phyloP scores from a whole-genome alignment of 805 yeast genomes.

The Kodamaea hsintzibuensis region DNA sequence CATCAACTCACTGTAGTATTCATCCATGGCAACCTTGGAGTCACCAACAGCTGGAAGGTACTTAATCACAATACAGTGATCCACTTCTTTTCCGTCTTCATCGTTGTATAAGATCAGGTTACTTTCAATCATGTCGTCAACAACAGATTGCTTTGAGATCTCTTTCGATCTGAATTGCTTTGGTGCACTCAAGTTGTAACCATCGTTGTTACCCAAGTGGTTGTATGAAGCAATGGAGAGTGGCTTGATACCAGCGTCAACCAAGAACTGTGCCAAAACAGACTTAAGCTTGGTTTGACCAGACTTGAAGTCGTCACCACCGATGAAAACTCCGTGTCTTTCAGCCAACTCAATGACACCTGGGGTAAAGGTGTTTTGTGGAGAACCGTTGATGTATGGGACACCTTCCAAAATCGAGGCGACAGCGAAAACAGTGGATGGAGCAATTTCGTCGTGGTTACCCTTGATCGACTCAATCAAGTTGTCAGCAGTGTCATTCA shows the following conservation, averaged over 20 bases:
- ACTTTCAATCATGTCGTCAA: constrained; percentile 90
- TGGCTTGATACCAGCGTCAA: constrained; percentile 97
- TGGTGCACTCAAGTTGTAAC: constrained; percentile 87
- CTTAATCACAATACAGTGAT: constrained; percentile 94
- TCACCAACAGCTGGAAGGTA: constrained; percentile 94
- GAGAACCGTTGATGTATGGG: constrained; percentile 95
- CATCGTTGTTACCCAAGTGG: constrained; percentile 96
- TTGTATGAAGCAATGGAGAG: constrained; percentile 92
- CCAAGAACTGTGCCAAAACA: constrained; percentile 93
- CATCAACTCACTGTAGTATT: constrained; percentile 95
- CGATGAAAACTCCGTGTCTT: constrained; percentile 70
- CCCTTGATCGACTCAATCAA: constrained; percentile 69
- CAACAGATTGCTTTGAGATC: constrained; percentile 88
- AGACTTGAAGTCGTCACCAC: constrained; percentile 96
- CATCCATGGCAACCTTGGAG: constrained; percentile 98
- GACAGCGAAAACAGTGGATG: constrained; percentile 92
- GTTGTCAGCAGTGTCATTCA: constrained; percentile 87
- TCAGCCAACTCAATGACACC: constrained; percentile 92
- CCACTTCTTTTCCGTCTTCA: constrained; percentile 73
- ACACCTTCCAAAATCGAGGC: constrained; percentile 86
- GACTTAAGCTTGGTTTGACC: constrained; percentile 96
- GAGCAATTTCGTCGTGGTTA: constrained; percentile 83
- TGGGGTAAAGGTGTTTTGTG: constrained; percentile 96
- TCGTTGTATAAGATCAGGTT: constrained; percentile 83
- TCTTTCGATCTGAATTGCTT: constrained; percentile 94